These are phyloP conservation scores for Dryas drummondii DNA, from an alignment of 306 rosid genomes.

Conservation along the genomic window DNA sequence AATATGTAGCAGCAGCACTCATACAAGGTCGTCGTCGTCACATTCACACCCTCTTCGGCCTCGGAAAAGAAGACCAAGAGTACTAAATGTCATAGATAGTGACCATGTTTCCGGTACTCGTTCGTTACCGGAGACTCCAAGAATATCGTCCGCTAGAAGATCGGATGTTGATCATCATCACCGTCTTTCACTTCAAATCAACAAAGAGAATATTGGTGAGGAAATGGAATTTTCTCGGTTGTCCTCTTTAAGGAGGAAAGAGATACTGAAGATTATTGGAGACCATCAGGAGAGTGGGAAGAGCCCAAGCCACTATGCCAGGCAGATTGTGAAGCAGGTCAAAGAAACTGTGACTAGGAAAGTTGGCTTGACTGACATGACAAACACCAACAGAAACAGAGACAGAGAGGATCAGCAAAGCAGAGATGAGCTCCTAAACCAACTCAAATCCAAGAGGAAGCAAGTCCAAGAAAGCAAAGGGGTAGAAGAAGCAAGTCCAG, in stretches of 20 bases:
- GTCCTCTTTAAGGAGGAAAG: conserved; percentile 43
- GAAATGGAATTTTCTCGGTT: conserved; percentile 50
- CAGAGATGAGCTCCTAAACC: conserved; percentile 37
- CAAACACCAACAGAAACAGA: conserved; percentile 55
- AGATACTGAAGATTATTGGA: conserved; percentile 29
- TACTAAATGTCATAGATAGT: conserved; percentile 27
- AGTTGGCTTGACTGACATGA: conserved; percentile 64
- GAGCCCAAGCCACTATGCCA: conserved; percentile 60
- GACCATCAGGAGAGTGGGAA: conserved; percentile 29
- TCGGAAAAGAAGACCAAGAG: conserved; percentile 33
- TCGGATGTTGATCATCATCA: conserved; percentile 67
- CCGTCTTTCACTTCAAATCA: conserved; percentile 80
- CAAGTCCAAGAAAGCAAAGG: conserved; percentile 19
- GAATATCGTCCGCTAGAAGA: conserved; percentile 62
- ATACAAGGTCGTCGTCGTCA: not conserved
- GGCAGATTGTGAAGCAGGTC: conserved; percentile 73
- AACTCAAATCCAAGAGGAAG: conserved; percentile 42
- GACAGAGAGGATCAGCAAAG: conserved; percentile 19
- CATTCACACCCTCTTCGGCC: conserved; percentile 6
- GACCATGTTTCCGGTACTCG: conserved; percentile 28
- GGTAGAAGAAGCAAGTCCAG: conserved; percentile 35
- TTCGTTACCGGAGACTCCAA: conserved; percentile 76
- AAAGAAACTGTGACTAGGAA: conserved; percentile 64
- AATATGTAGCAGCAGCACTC: conserved; percentile 20
- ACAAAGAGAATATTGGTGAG: conserved; percentile 52